Base-by-base conservation (phyloP, 495 filamentous ascomycete genomes). In the Peziza echinospora region DNA sequence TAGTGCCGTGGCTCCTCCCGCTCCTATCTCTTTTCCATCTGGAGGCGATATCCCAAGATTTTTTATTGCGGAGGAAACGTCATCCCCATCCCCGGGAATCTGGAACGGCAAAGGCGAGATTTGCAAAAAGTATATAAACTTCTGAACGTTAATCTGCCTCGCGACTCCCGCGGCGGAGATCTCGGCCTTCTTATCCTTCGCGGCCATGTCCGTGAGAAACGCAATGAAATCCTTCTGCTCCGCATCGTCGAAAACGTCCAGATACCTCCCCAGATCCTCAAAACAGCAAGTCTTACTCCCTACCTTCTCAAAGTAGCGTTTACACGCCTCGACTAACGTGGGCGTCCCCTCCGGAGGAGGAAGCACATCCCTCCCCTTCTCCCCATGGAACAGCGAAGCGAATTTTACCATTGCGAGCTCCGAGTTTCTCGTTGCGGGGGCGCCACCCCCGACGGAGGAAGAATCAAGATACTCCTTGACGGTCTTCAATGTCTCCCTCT, bases 231-330 rank as follows among this genome's bases (percentile, higher is more conserved):
- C 59, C 9, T 51, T 53, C 45, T 67, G 49, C 11, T 56, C 53
- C 7, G 53, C 51, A 30, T 59, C 60, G 43, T 65, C 57, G n/a
- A 70, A 50, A 49, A 51, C 55, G 23, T 65, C 52, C 0, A 71
- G 39, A 49, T 70, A 64, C n/a, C 54, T 59, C 47, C 61, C 58
- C 6, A 77, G 55, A 51, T 77, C 74, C 26, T 63, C 60, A 44
- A 74, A 76, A 45, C 68, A 71, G 48, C 67, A 70, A 26, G 65
- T 60, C 52, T 74, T 76, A 24, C 61, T 58, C 5, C 66, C 65
- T 46, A 65, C 66, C 8, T 50, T 58, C 37, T 69, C 60, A 47
- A 72, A 70, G 53, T 75, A 75, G 43, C 62, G 54, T 43, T 65
- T 60, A 43, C 63, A 67, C 17, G 60, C 62, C 40, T 60, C 59